Evolutionary conservation across 768 basidiomycete species (phyloP).

Genomic region (Trametes cinnabarina): DNA sequence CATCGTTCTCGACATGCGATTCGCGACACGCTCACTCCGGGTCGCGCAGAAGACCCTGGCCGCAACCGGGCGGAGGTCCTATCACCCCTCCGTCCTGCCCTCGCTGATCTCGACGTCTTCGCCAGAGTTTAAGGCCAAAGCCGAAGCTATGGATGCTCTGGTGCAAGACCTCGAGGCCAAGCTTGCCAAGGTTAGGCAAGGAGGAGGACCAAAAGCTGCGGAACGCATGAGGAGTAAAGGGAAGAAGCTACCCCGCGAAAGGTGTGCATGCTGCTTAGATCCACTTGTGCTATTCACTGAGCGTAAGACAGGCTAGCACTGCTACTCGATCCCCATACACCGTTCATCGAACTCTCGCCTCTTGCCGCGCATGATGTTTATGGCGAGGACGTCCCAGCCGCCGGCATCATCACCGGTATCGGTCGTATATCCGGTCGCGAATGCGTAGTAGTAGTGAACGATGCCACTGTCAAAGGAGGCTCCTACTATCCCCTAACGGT

Average conservation of each 20-base stretch:
- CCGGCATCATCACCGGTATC: conserved; percentile 84
- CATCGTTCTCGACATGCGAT: not conserved
- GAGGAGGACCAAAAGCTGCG: conserved; percentile 74
- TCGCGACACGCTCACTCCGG: conserved; percentile 7
- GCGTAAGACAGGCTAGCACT: conserved; percentile 52
- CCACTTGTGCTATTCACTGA: not conserved
- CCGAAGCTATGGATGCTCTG: conserved; percentile 66
- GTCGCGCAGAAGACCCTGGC: conserved; percentile 6
- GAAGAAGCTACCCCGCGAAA: conserved; percentile 80
- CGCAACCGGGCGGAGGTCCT: conserved; percentile 29
- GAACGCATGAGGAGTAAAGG: conserved; percentile 74
- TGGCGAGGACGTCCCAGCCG: conserved; percentile 74
- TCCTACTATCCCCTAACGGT: conserved; percentile 89
- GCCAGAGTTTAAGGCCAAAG: conserved; percentile 67
- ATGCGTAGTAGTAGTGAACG: conserved; percentile 90
- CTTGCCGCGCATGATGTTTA: conserved; percentile 90
- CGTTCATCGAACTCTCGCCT: conserved; percentile 85
- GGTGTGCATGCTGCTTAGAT: conserved; percentile 40
- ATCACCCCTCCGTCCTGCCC: conserved; percentile 74
- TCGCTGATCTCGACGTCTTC: conserved; percentile 66
- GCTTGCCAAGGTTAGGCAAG: conserved; percentile 56
- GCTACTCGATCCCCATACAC: conserved; percentile 81
- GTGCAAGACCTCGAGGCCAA: conserved; percentile 64
- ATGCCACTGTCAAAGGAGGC: conserved; percentile 91
- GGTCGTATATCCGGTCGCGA: conserved; percentile 73